Evolutionary conservation across 352 stramenopile genomes (phyloP), one percentile per base, ranked within the genome.

Genomic region (Phytophthora melonis): DNA sequence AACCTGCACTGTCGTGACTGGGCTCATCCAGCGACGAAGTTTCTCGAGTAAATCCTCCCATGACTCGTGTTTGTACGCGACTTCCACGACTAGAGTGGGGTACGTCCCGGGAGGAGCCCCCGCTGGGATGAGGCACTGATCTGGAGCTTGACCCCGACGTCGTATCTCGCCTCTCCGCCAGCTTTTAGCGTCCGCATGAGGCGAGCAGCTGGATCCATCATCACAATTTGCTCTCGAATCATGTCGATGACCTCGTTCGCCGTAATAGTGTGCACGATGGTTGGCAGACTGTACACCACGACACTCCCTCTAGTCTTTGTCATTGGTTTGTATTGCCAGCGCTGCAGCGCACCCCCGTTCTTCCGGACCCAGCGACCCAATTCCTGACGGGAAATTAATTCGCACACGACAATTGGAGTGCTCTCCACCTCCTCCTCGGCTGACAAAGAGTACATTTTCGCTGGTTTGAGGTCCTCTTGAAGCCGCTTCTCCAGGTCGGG

Each of bases 241-340:
- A 67, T 45, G 30, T 49, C 61, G 25, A 59, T 50, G 5, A 67
- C 32, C 18, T 67, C 47, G 30, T 36, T n/a, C 16, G 65, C 55
- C 8, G 65, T 56, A n/a, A 21, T 9, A 27, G 16, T 50, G 36
- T 66, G 65, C 10, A 61, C 56, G 30, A 27, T 27, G 7, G 45
- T 60, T 7, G 65, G 25, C 1, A 71, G 32, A 14, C 45, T 66
- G 56, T 61, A 61, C n/a, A 71, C 47, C 30, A 66, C 21, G 2
- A 71, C 56, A n/a, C 45, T 54, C 16, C 65, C 65, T 45, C 16
- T 55, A 5, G 41, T 52, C 11, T 13, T 32, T 0, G 68, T 65
- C 52, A 70, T 23, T 43, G 72, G 61, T 32, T 75, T 60, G 61
- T 75, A 75, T 45, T 61, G 7, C 67, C 72, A 78, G 16, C 58